phyloP scores from a whole-genome alignment of 345 rosid species.

The Citrus medica region DNA sequence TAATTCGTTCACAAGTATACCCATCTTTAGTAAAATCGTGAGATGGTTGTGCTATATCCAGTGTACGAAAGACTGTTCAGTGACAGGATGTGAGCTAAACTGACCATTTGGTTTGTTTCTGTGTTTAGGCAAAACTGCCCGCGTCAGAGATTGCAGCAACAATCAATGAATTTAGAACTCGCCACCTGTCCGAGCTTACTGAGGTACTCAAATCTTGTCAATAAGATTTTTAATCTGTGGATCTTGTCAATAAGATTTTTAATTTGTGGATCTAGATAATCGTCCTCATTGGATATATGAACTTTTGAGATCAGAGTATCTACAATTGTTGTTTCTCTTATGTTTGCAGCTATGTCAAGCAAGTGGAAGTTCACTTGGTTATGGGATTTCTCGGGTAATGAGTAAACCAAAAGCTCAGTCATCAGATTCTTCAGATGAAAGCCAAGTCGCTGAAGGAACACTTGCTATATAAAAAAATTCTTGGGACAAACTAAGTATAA shows the following conservation, averaged over 20 bases:
- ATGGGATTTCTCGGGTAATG: constrained; percentile 73
- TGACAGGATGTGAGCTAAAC: not conserved
- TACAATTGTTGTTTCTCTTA: not conserved
- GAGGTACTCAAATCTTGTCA: constrained; percentile 50
- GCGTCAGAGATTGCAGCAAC: constrained; percentile 83
- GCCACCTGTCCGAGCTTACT: constrained; percentile 88
- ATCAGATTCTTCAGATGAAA: constrained; percentile 69
- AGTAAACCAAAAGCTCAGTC: constrained; percentile 52
- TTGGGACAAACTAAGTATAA: not conserved
- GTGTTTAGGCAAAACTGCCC: constrained; percentile 80
- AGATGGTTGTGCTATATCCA: not conserved
- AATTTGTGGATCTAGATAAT: not conserved
- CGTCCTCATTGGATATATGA: not conserved
- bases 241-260: not conserved
- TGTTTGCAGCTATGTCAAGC: constrained; percentile 70
- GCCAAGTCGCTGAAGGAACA: constrained; percentile 68
- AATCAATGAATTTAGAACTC: constrained; percentile 88
- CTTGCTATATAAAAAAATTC: constrained; percentile 47
- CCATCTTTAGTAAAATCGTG: not conserved
- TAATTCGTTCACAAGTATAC: not conserved
- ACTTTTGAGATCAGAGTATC: not conserved
- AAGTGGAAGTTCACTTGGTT: constrained; percentile 93
- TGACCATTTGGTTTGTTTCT: not conserved
- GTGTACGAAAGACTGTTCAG: not conserved
- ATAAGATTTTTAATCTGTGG: not conserved